A percentile compares a stretch with the other conserved stretches of the same genome.
Conservation (phyloP, 768 basidiomycete species). For the Terana coerulea region DNA sequence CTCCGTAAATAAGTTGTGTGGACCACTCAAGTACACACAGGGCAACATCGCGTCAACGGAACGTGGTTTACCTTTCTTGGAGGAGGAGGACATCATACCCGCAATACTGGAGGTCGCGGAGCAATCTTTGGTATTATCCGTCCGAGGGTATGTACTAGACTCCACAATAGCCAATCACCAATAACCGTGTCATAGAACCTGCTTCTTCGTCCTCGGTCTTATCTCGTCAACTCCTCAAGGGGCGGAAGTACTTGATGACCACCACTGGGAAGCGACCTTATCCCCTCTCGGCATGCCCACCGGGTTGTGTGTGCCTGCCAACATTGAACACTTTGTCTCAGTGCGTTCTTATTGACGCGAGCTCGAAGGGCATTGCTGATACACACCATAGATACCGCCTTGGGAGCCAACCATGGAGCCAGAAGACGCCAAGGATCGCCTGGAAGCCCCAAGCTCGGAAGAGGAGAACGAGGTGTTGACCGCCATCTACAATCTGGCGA, state of each 20-base stretch:
- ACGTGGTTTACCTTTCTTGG: slow-evolving; percentile 90
- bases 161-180: slow-evolving; percentile 1
- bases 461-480: slow-evolving; percentile 81
- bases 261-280: slow-evolving; percentile 88
- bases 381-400: slow-evolving; percentile 55
- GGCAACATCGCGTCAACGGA: slow-evolving; percentile 91
- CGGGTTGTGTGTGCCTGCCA: slow-evolving; percentile 86
- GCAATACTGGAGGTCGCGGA: slow-evolving; percentile 89
- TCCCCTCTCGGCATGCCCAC: slow-evolving; percentile 84
- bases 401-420: slow-evolving; percentile 46
- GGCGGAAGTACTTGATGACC: slow-evolving; percentile 89
- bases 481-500: slow-evolving; percentile 90
- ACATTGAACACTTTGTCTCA: slow-evolving; percentile 74
- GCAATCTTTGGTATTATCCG: slow-evolving; percentile 82
- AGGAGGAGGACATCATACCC: slow-evolving; percentile 93
- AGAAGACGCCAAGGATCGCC: slow-evolving; percentile 35
- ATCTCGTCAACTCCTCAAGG: slow-evolving; percentile 91
- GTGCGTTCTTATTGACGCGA: slow-evolving; percentile 40
- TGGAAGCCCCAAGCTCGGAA: slow-evolving; percentile 63
- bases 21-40: slow-evolving; percentile 35
- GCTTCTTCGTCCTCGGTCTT: slow-evolving; percentile 92
- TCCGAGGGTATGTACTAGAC: slow-evolving; percentile 65
- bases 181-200: slow-evolving; percentile 58
- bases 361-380: not conserved
- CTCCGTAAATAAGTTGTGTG: not conserved